A percentile compares a stretch with the other conserved stretches of the same genome.
Conservation (phyloP, 768 basidiomycete species). For the Pleurotus platypus region DNA sequence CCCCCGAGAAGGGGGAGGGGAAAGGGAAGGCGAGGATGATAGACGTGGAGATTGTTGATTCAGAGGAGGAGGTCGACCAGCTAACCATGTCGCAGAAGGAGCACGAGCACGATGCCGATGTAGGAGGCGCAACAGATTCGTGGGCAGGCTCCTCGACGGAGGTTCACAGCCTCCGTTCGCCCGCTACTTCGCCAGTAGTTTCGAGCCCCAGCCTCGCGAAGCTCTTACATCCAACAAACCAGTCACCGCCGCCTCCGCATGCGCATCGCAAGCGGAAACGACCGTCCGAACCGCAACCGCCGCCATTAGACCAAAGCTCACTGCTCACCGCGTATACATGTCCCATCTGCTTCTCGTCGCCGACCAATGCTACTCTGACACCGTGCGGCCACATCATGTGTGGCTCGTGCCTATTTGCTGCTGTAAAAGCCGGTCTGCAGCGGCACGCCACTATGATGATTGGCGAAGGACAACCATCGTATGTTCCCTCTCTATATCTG, state of each 20-base stretch:
- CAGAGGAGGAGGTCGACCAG: not conserved
- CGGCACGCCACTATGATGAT: conserved; percentile 32
- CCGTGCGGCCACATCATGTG: conserved; percentile 82
- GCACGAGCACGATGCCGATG: not conserved
- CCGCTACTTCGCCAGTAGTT: not conserved
- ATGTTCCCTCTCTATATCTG: conserved; percentile 12
- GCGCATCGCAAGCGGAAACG: not conserved
- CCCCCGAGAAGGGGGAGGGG: conserved; percentile 3
- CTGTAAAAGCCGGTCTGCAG: conserved; percentile 59
- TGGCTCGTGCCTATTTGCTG: conserved; percentile 70
- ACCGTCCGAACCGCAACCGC: not conserved
- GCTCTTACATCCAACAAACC: not conserved
- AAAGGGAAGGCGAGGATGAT: not conserved
- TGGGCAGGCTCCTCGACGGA: not conserved
- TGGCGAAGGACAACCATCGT: conserved; percentile 36
- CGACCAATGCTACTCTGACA: conserved; percentile 71
- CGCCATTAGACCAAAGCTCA: conserved; percentile 19
- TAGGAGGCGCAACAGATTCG: not conserved
- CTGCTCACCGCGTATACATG: conserved; percentile 64
- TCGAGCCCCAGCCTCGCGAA: not conserved
- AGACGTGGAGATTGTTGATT: not conserved
- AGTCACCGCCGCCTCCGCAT: not conserved
- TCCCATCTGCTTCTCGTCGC: conserved; percentile 77
- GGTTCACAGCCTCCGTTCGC: not conserved
- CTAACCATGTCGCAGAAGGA: not conserved